A percentile compares a stretch with the other conserved stretches of the same genome.
phyloP scores from a whole-genome alignment of 1,139 yeast species.

The Candida mesenterica region DNA sequence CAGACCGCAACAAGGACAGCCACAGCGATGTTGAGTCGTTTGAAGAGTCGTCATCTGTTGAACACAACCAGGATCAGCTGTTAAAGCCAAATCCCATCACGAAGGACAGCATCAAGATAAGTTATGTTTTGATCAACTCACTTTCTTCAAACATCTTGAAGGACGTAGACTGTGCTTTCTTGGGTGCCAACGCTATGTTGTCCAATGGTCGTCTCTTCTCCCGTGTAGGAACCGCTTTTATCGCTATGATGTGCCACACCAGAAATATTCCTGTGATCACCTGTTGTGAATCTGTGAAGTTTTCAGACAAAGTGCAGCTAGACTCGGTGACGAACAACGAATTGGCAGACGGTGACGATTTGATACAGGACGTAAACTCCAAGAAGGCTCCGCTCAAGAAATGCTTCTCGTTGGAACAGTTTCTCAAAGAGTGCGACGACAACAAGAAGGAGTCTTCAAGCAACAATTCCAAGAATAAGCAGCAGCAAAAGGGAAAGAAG shows the following conservation, averaged over 20 bases:
- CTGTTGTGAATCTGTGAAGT: conserved; percentile 93
- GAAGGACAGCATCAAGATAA: conserved; percentile 34
- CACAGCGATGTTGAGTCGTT: conserved; percentile 31
- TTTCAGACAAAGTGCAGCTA: conserved; percentile 91
- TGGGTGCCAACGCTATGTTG: conserved; percentile 97
- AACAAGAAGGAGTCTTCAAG: conserved; percentile 19
- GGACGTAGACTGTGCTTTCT: conserved; percentile 79
- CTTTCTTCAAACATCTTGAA: conserved; percentile 76
- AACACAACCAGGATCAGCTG: conserved; percentile 33
- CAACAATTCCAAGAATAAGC: conserved; percentile 14
- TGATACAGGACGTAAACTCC: conserved; percentile 47
- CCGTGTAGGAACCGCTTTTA: conserved; percentile 91
- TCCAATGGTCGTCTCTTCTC: conserved; percentile 93
- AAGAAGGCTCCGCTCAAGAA: conserved; percentile 59
- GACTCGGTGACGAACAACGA: conserved; percentile 95
- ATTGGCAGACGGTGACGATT: conserved; percentile 80
- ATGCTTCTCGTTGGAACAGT: conserved; percentile 66
- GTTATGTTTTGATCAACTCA: conserved; percentile 75
- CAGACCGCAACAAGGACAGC: conserved; percentile 20
- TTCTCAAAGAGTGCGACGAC: conserved; percentile 45
- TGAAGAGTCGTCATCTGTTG: conserved; percentile 27
- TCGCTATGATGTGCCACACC: conserved; percentile 87
- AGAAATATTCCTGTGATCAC: conserved; percentile 92
- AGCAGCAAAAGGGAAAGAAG: conserved; percentile 24
- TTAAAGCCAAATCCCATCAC: conserved; percentile 28